Evolutionary conservation across 2,329 filamentous ascomycete species (phyloP), one percentile per base, ranked within the genome.

Genomic region (Pezicula rhizophila): DNA sequence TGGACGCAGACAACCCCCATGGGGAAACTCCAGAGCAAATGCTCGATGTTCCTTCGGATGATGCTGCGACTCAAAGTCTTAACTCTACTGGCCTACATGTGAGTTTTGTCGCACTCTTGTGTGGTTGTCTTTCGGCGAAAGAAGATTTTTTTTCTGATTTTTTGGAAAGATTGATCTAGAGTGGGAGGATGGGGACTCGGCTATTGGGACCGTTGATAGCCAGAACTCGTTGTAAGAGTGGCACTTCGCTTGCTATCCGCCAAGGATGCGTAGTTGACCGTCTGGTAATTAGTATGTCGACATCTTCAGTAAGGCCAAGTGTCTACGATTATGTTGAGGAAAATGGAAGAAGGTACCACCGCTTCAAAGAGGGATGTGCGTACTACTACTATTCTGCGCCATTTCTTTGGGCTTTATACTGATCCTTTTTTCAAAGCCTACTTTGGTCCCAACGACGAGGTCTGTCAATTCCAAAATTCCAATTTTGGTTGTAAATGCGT

Each of bases 401-500:
- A 17, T 18, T 12, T 12, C 23, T 40, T 12, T 18, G 18, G 23
- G 3, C 10, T 40, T 15, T 7, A 23, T 18, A 23, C 23, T 12
- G 8, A 17, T 10, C 17, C 17, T n/a, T 38, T 38, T 38, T 15
- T 40, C 12, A 28, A 8, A 42, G 40, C 8, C 15, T 42, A 42
- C n/a, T 25, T 42, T 15, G 40, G 40, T 14, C 40, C 40, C 40
- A 42, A 74, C 53, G 71, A 74, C 54, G 69, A 46, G 45, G 45
- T 46, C n/a, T 31, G 45, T 46, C n/a, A 8, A 14, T 18, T 23
- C 17, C 3, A 40, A 12, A 18, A 40, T 18, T 6, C 15, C 17
- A 6, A 12, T 11, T 11, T 40, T 23, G 17, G 11, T 7, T 6
- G 17, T 6, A 11, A 6, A 17, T 12, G 38, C 4, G 15, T 20